Evolutionary conservation across 1,284 basidiomycete species (phyloP).

Genomic region (Microbotryum scabiosae): DNA sequence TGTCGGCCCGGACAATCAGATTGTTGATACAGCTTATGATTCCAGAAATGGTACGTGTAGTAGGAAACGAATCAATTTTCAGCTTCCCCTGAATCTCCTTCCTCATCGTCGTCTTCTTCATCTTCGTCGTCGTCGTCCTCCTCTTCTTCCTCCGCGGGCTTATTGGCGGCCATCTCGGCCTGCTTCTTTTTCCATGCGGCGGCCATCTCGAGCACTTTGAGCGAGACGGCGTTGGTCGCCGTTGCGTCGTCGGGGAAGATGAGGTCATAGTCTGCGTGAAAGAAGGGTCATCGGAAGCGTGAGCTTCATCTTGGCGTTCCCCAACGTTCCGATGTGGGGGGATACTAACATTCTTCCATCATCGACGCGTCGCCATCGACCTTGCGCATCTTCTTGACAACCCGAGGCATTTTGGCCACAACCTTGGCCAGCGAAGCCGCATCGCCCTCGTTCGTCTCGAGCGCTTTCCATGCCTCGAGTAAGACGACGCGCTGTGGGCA

Average conservation of each 20-base stretch:
- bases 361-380: constrained; percentile 73
- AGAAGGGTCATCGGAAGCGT: not conserved
- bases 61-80: no score
- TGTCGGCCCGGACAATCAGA: no score
- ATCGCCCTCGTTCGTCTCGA: constrained; percentile 70
- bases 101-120: no score
- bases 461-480: constrained; percentile 85
- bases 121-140: no score
- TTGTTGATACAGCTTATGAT: no score
- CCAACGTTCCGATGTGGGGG: not conserved
- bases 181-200: constrained; percentile 60
- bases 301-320: not conserved
- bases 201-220: constrained; percentile 82
- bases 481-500: constrained; percentile 64
- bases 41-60: no score
- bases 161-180: not conserved
- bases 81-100: no score
- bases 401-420: constrained; percentile 79
- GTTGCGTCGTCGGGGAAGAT: constrained; percentile 86
- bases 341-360: constrained; percentile 65
- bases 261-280: constrained; percentile 73
- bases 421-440: constrained; percentile 61
- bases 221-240: constrained; percentile 75
- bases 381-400: constrained; percentile 72
- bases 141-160: no score